phyloP scores from a whole-genome alignment of 1,284 basidiomycete species.

The Ganoderma meredithae region DNA sequence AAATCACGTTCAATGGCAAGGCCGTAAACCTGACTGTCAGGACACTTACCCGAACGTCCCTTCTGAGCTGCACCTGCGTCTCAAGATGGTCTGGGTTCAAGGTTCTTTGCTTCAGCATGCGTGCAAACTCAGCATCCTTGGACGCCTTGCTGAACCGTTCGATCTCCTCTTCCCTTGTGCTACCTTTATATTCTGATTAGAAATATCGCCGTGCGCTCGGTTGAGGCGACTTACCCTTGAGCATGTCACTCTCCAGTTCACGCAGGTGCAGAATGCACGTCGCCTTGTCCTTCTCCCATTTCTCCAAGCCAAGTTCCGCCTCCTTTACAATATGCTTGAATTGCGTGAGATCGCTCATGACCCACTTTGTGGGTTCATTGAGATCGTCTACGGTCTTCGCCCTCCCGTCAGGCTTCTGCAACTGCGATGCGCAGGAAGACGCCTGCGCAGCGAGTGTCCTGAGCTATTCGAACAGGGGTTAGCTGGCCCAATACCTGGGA shows the following conservation, averaged over 20 bases:
- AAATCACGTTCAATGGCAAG: not conserved
- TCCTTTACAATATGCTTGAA: conserved; percentile 58
- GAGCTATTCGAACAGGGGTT: conserved; percentile 47
- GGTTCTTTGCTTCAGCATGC: conserved; percentile 81
- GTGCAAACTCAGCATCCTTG: conserved; percentile 80
- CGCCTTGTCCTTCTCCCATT: conserved; percentile 53
- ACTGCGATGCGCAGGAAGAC: conserved; percentile 25
- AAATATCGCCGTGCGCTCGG: not conserved
- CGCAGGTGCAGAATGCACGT: conserved; percentile 52
- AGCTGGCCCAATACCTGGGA: conserved; percentile 12
- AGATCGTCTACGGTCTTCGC: conserved; percentile 54
- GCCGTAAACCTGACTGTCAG: not conserved
- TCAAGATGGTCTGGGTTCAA: conserved; percentile 91
- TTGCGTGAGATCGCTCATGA: conserved; percentile 56
- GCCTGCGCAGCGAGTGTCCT: conserved; percentile 46
- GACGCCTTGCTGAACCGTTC: conserved; percentile 77
- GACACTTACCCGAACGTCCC: conserved; percentile 66
- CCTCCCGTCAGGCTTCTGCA: conserved; percentile 37
- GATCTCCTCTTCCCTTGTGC: conserved; percentile 79
- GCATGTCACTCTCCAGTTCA: conserved; percentile 66
- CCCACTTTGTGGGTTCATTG: conserved; percentile 58
- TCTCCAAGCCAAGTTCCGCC: conserved; percentile 59
- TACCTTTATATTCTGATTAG: conserved; percentile 51
- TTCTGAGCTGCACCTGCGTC: conserved; percentile 78
- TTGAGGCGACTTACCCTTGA: conserved; percentile 60